Evolutionary conservation across 495 filamentous ascomycete genomes (phyloP), one percentile per base, ranked within the genome.

Genomic region (Hypomontagnella monticulosa): DNA sequence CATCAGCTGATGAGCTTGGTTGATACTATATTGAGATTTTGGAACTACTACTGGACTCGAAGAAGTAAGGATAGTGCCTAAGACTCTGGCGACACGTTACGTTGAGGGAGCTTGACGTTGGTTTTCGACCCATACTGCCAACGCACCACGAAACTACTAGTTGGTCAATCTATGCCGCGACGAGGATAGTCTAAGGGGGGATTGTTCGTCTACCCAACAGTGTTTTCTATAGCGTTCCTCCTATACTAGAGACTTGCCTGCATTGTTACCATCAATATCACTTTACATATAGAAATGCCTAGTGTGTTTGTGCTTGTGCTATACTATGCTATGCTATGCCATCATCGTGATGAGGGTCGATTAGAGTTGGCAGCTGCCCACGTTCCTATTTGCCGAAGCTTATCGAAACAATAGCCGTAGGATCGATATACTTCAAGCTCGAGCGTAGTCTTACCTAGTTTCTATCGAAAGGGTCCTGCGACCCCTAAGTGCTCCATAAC

Each of bases 341-440:
- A 27, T 27, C 23, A 27, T 27, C 23, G 2, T 27, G 23, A 27
- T 6, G 23, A 27, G 20, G 4, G 19, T 53, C 27, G 5, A 19
- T n/a, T n/a, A 41, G 10, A 16, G 14, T 40, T 3, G 49, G 23
- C 33, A 30, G 16, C 23, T 9, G 41, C 32, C 32, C 41, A 55
- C 42, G 41, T 32, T 54, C 34, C 19, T 15, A 52, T 48, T 19
- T 62, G 57, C 57, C 64, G 64, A 36, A 51, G 55, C 33, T 34
- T 62, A 57, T 48, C 42, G 50, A 15, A 36, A 46, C 37, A 50
- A 33, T 20, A 43, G 37, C 65, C 49, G 59, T 54, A 53, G 59
- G 60, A 63, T 63, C 59, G 59, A 63, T 63, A 46, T 47, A 41
- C 59, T 63, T 55, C 20, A 33, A 38, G 41, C 37, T 11, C 20